Conservation (phyloP, 2,329 filamentous ascomycete genomes). For the Xylariaceae sp. region DNA sequence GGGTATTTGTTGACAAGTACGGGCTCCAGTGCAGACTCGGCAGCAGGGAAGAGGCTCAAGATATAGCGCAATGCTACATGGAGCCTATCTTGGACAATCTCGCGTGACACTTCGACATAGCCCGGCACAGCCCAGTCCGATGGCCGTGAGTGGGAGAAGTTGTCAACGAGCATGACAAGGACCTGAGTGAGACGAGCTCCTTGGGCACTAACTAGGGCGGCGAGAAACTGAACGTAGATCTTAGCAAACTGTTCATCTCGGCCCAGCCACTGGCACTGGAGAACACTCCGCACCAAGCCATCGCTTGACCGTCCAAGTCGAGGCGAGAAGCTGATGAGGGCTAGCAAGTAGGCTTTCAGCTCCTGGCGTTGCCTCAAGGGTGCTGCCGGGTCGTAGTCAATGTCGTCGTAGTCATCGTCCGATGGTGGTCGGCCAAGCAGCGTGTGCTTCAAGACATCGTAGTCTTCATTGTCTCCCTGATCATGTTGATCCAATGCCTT, state of each 20-base stretch:
- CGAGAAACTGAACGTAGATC: constrained; percentile 66
- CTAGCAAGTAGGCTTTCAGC: constrained; percentile 59
- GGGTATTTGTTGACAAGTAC: constrained; percentile 70
- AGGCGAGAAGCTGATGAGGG: constrained; percentile 61
- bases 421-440: constrained; percentile 47
- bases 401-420: constrained; percentile 42
- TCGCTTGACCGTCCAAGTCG: constrained; percentile 58
- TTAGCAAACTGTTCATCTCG: constrained; percentile 64
- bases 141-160: constrained; percentile 60
- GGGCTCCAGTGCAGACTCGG: constrained; percentile 65
- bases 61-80: constrained; percentile 76
- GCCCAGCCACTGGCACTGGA: constrained; percentile 64
- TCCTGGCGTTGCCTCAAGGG: constrained; percentile 44
- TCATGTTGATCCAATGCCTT: constrained; percentile 56
- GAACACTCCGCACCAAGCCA: constrained; percentile 55
- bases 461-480: constrained; percentile 57
- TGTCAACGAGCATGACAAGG: constrained; percentile 75
- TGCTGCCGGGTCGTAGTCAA: constrained; percentile 44
- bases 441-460: constrained; percentile 59
- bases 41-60: constrained; percentile 77
- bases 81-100: constrained; percentile 67
- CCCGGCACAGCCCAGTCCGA: constrained; percentile 48
- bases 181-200: constrained; percentile 73
- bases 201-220: constrained; percentile 76
- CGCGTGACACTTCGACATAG: constrained; percentile 58